Evolutionary conservation across 768 basidiomycete species (phyloP).

Genomic region (Cystobasidium ongulense): DNA sequence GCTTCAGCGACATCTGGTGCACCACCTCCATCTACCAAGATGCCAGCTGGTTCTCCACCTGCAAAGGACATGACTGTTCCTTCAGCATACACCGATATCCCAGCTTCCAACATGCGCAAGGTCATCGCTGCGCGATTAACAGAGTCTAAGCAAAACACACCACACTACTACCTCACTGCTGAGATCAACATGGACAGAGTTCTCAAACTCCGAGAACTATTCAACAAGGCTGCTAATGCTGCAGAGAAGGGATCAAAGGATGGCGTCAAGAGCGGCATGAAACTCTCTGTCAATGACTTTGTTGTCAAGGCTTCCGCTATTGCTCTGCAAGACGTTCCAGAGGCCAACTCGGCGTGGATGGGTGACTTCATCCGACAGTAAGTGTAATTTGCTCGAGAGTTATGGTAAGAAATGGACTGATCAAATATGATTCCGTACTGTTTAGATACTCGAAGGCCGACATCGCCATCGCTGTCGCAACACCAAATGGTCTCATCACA

Average conservation of each 20-base stretch:
- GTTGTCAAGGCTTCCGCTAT: conserved; percentile 88
- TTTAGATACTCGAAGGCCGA: conserved; percentile 85
- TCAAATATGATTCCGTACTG: conserved; percentile 42
- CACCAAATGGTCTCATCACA: conserved; percentile 89
- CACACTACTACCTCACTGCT: conserved; percentile 92
- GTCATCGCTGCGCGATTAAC: conserved; percentile 81
- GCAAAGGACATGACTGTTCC: conserved; percentile 42
- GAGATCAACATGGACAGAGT: conserved; percentile 96
- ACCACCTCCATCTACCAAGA: conserved; percentile 44
- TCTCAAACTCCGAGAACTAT: conserved; percentile 83
- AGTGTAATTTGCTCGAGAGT: conserved; percentile 43
- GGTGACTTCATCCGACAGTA: conserved; percentile 92
- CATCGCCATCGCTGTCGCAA: conserved; percentile 93
- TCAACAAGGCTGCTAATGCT: conserved; percentile 63
- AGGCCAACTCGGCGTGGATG: conserved; percentile 95
- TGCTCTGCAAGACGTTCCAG: conserved; percentile 87
- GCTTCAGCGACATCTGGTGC: conserved; percentile 50
- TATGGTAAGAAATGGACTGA: conserved; percentile 8
- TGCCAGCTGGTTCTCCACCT: conserved; percentile 47
- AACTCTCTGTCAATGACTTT: conserved; percentile 96
- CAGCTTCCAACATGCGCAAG: conserved; percentile 87
- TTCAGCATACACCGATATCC: conserved; percentile 67
- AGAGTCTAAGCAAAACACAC: conserved; percentile 88
- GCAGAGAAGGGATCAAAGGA: conserved; percentile 62
- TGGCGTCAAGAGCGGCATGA: conserved; percentile 50